These are phyloP conservation scores for Tolypocladium endophyticum DNA, from an alignment of 2,329 filamentous ascomycete species.

Conservation along the genomic window DNA sequence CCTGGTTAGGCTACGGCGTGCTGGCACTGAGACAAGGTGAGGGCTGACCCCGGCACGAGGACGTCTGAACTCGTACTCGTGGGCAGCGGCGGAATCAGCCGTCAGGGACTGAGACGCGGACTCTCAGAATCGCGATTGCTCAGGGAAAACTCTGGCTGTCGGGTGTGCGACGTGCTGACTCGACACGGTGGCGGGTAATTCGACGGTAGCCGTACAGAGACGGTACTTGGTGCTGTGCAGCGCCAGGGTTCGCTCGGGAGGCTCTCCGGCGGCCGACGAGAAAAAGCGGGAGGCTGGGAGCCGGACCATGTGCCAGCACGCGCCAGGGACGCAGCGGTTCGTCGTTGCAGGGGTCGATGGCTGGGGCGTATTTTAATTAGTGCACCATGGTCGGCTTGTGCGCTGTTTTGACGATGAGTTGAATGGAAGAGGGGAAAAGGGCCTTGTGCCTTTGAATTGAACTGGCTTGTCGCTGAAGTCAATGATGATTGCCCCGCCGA, in stretches of 20 bases:
- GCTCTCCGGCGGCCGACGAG: not conserved
- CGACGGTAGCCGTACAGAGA: not conserved
- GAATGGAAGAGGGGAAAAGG: not conserved
- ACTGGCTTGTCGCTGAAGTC: not conserved
- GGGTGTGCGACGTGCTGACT: not conserved
- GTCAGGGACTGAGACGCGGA: not conserved
- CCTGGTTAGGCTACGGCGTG: not conserved
- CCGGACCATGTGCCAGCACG: not conserved
- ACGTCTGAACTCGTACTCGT: not conserved
- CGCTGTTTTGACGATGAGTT: not conserved
- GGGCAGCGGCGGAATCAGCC: not conserved
- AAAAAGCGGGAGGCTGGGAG: conserved; percentile 1
- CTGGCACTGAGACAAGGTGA: not conserved
- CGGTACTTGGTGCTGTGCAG: not conserved
- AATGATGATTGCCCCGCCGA: not conserved
- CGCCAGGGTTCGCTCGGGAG: not conserved
- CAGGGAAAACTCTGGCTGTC: not conserved
- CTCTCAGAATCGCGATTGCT: not conserved
- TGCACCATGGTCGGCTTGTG: not conserved
- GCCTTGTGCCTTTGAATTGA: not conserved
- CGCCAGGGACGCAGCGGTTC: not conserved
- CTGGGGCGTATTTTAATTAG: not conserved
- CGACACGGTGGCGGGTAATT: not conserved
- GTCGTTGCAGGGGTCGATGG: not conserved
- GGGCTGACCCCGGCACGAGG: not conserved